A percentile compares a stretch with the other conserved stretches of the same genome.
phyloP scores from a whole-genome alignment of 257 asterid genomes.

The Petrea volubilis region DNA sequence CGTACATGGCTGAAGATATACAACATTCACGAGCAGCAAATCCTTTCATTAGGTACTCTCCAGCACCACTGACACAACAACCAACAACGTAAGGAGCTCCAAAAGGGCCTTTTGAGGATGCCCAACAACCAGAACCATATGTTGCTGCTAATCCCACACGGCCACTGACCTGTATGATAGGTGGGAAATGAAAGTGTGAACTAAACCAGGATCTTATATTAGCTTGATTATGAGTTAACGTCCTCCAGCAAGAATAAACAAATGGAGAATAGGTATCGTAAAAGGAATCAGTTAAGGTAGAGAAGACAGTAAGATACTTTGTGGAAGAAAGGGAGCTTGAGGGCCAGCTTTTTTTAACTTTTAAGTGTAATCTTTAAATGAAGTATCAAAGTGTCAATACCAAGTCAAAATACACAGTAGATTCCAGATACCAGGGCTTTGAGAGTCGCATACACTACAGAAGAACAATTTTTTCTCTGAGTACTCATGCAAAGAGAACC shows the following conservation, averaged over 20 bases:
- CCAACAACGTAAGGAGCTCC: slow-evolving; percentile 68
- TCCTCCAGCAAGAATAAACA: neutral
- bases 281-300: neutral
- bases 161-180: slow-evolving; percentile 67
- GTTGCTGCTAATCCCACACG: slow-evolving; percentile 95
- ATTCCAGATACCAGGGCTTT: neutral
- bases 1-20: slow-evolving; percentile 69
- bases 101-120: slow-evolving; percentile 57
- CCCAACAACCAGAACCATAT: slow-evolving; percentile 98
- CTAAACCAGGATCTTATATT: neutral
- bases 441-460: neutral
- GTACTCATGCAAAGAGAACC: neutral
- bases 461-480: neutral
- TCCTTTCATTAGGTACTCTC: slow-evolving; percentile 88
- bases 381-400: neutral
- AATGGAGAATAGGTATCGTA: neutral
- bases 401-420: neutral
- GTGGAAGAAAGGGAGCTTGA: neutral
- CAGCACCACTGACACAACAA: slow-evolving; percentile 95
- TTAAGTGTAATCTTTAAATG: neutral
- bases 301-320: neutral
- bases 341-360: neutral
- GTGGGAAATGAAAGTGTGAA: neutral
- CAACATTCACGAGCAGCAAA: slow-evolving; percentile 91
- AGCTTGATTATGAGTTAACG: slow-evolving; percentile 1